A percentile compares a stretch with the other conserved stretches of the same genome.
phyloP scores from a whole-genome alignment of 352 stramenopile genomes.

The Phytophthora crassamura region DNA sequence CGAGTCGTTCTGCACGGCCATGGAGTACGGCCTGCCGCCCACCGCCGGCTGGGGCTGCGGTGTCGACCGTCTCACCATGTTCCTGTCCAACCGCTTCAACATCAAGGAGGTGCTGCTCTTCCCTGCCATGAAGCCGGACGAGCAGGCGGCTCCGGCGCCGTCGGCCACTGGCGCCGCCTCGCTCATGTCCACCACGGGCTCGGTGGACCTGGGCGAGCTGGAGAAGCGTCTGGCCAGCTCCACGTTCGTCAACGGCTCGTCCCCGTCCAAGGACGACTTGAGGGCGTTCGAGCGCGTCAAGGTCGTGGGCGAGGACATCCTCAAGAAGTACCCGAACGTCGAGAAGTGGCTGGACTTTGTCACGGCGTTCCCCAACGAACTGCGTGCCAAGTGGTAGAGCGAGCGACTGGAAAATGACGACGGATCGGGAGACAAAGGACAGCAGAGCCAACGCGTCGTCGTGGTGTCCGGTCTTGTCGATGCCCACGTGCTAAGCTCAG shows the following conservation, averaged over 20 bases:
- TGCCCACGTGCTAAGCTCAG: slow-evolving; percentile 13
- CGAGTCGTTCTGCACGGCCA: slow-evolving; percentile 93
- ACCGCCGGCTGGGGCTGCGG: slow-evolving; percentile 98
- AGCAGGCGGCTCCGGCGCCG: slow-evolving; percentile 46
- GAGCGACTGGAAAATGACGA: slow-evolving; percentile 13
- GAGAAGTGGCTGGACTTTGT: slow-evolving; percentile 82
- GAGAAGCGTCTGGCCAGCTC: slow-evolving; percentile 63
- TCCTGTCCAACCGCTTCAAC: slow-evolving; percentile 94
- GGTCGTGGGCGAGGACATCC: slow-evolving; percentile 76
- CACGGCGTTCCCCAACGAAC: slow-evolving; percentile 75
- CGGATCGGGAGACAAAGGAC: background rate
- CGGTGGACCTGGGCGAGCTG: slow-evolving; percentile 64
- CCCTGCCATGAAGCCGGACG: slow-evolving; percentile 98
- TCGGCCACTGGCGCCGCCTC: slow-evolving; percentile 25
- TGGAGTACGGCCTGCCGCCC: slow-evolving; percentile 98
- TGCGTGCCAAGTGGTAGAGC: slow-evolving; percentile 85
- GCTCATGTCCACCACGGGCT: slow-evolving; percentile 42
- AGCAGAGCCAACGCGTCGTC: background rate
- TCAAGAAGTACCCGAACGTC: slow-evolving; percentile 79
- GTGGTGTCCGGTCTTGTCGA: slow-evolving; percentile 1
- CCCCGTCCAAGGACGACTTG: slow-evolving; percentile 77
- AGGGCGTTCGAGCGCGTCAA: slow-evolving; percentile 76
- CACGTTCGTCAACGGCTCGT: slow-evolving; percentile 76
- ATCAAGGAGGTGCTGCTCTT: slow-evolving; percentile 99
- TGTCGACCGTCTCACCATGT: slow-evolving; percentile 98